phyloP scores from a whole-genome alignment of 1,139 yeast species.

The Taphrina wiesneri region DNA sequence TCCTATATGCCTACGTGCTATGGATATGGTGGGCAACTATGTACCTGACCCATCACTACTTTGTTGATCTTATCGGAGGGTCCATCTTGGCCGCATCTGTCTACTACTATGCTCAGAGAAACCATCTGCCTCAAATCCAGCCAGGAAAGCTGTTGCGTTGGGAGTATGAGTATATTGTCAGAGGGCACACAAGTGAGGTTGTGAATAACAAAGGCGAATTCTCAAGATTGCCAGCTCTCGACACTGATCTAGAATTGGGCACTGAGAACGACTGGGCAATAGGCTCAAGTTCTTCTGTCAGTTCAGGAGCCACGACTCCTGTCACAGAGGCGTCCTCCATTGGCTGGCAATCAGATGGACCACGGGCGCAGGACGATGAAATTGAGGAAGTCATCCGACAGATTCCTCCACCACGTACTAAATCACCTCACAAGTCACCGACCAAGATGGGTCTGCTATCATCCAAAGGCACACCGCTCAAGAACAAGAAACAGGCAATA shows the following conservation, averaged over 20 bases:
- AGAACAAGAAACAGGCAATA: conserved; percentile 12
- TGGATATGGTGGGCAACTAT: conserved; percentile 99
- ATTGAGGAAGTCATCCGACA: conserved; percentile 14
- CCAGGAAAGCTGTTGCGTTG: conserved; percentile 73
- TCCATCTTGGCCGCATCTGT: conserved; percentile 72
- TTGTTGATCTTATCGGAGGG: conserved; percentile 88
- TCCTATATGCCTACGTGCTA: conserved; percentile 72
- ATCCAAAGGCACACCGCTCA: neutral
- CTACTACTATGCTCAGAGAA: conserved; percentile 71
- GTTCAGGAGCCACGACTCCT: conserved; percentile 26
- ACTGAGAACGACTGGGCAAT: conserved; percentile 25
- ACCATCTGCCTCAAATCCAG: conserved; percentile 70
- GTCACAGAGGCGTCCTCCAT: conserved; percentile 18
- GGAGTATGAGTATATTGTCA: conserved; percentile 61
- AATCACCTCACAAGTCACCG: conserved; percentile 1
- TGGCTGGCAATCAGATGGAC: conserved; percentile 24
- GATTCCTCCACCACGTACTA: conserved; percentile 1
- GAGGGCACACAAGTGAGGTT: conserved; percentile 41
- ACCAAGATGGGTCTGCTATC: neutral
- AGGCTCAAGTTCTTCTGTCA: conserved; percentile 24
- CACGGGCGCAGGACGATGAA: conserved; percentile 16
- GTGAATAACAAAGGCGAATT: conserved; percentile 10
- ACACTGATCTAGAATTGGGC: conserved; percentile 29
- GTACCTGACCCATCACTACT: conserved; percentile 95
- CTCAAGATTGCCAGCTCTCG: conserved; percentile 17